Conservation (phyloP, 176 grass and related monocot species). For the barley (Hordeum vulgare) region MorexV3_pseudomolecules_assembly NC_058523.1:3492111-3492610, state of each 20-base stretch:
- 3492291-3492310: constrained; percentile 4
- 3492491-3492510: background rate
- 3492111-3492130: background rate
- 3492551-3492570: background rate
- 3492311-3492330: background rate
- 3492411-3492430: constrained; percentile 97
- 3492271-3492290: too few relatives aligned
- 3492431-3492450: constrained; percentile 24
- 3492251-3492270: too few relatives aligned
- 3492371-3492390: constrained; percentile 92
- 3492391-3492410: constrained; percentile 94
- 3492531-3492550: background rate
- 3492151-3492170: background rate
- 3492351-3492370: constrained; percentile 57
- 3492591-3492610: background rate
- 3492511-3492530: background rate
- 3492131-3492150: background rate
- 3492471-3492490: background rate
- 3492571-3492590: background rate
- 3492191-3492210: background rate
- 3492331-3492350: background rate
- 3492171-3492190: background rate
- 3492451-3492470: background rate
- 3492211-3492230: background rate
- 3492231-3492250: too few relatives aligned